A percentile compares a stretch with the other conserved stretches of the same genome.
Conservation (phyloP, 2,329 filamentous ascomycete genomes). For the Hypoxylon sp. region DNA sequence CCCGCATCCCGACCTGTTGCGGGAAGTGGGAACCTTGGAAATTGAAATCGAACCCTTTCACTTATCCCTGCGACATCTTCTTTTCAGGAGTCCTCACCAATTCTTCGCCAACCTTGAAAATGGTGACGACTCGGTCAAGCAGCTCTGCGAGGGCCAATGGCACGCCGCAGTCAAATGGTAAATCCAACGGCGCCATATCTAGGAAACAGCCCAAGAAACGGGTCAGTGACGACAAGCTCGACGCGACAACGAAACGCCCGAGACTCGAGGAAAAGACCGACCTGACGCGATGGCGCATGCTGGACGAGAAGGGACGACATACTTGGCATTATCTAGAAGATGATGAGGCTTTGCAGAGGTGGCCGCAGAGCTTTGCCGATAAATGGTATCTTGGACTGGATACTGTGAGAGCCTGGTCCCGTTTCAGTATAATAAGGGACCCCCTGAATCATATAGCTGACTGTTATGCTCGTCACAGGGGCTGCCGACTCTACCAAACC, state of each 20-base stretch:
- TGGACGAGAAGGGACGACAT: slow-evolving; percentile 85
- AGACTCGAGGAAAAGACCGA: slow-evolving; percentile 77
- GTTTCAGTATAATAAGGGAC: not conserved
- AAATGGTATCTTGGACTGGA: slow-evolving; percentile 88
- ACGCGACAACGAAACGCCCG: slow-evolving; percentile 59
- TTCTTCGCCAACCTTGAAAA: slow-evolving; percentile 5
- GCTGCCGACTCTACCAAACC: slow-evolving; percentile 77
- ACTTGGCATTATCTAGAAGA: slow-evolving; percentile 95
- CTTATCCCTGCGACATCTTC: slow-evolving; percentile 1
- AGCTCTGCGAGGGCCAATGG: slow-evolving; percentile 39
- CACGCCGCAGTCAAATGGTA: slow-evolving; percentile 26
- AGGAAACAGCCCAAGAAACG: slow-evolving; percentile 59
- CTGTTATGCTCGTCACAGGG: slow-evolving; percentile 65
- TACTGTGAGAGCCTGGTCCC: slow-evolving; percentile 67
- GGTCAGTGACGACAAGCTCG: slow-evolving; percentile 56
- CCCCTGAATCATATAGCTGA: slow-evolving; percentile 10
- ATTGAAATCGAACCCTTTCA: slow-evolving; percentile 9
- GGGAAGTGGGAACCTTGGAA: slow-evolving; percentile 5
- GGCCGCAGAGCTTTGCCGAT: slow-evolving; percentile 92
- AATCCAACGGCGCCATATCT: slow-evolving; percentile 19
- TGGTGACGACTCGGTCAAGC: slow-evolving; percentile 46
- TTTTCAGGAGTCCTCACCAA: not conserved
- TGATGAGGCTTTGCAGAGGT: slow-evolving; percentile 76
- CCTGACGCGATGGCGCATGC: slow-evolving; percentile 84
- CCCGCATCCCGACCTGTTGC: slow-evolving; percentile 8